A percentile compares a stretch with the other conserved stretches of the same genome.
Conservation (phyloP, 2,329 filamentous ascomycete genomes). For the Colletotrichum gigasporum region DNA sequence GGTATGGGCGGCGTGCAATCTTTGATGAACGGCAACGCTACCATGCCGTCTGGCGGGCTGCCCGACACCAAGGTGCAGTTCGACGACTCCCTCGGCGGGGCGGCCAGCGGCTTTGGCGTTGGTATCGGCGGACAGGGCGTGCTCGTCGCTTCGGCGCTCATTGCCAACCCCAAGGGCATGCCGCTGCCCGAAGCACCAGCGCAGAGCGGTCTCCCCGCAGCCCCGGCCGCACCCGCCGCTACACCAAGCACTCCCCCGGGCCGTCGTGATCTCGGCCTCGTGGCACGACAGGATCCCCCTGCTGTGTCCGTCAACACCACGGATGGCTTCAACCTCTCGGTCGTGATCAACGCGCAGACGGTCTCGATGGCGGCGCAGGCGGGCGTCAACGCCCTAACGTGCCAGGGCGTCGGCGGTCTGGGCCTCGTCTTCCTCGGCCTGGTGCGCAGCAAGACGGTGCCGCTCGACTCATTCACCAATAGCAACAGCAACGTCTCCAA, state of each 20-base stretch:
- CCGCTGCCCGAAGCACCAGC: neutral
- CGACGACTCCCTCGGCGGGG: slow-evolving; percentile 46
- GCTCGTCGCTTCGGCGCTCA: slow-evolving; percentile 40
- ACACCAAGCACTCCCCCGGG: neutral
- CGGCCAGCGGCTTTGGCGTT: slow-evolving; percentile 45
- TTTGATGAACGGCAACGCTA: slow-evolving; percentile 40
- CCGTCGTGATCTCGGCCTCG: slow-evolving; percentile 2
- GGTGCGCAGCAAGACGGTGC: slow-evolving; percentile 35
- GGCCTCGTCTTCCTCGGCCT: slow-evolving; percentile 39
- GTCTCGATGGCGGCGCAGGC: slow-evolving; percentile 41
- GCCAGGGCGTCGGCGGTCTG: slow-evolving; percentile 45
- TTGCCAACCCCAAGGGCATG: slow-evolving; percentile 34
- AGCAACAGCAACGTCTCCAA: slow-evolving; percentile 19
- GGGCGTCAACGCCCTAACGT: slow-evolving; percentile 41
- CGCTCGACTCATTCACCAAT: slow-evolving; percentile 15
- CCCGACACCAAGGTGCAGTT: slow-evolving; percentile 40
- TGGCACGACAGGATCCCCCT: slow-evolving; percentile 18
- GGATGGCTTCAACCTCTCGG: slow-evolving; percentile 38
- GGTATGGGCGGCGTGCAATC: slow-evolving; percentile 43
- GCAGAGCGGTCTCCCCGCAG: neutral
- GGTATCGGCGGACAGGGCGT: slow-evolving; percentile 46
- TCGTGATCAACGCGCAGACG: slow-evolving; percentile 39
- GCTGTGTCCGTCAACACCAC: slow-evolving; percentile 23
- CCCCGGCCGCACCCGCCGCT: neutral
- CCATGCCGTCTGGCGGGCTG: slow-evolving; percentile 27